These are phyloP conservation scores for Stemphylium beticola DNA, from an alignment of 2,329 filamentous ascomycete genomes.

Conservation along the genomic window DNA sequence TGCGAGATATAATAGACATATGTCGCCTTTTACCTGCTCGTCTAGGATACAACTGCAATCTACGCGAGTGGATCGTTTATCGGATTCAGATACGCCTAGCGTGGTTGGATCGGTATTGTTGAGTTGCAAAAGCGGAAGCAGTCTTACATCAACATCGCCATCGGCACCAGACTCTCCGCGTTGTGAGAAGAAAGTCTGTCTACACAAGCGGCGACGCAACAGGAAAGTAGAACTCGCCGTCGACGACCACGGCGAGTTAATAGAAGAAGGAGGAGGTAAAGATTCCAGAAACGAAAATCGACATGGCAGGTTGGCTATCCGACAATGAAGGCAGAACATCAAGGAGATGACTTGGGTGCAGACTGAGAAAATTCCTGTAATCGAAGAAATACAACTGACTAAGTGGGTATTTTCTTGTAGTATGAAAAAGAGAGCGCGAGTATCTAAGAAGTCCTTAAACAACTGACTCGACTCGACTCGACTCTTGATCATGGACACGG, in stretches of 20 bases:
- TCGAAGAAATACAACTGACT: too few relatives aligned
- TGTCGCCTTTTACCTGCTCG: too few relatives aligned
- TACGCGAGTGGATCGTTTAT: too few relatives aligned
- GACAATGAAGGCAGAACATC: constrained; percentile 6
- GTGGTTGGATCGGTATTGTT: too few relatives aligned
- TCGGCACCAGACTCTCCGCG: too few relatives aligned
- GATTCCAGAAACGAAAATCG: neutral
- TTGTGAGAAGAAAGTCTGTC: neutral
- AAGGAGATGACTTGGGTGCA: neutral
- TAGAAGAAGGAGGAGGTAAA: neutral
- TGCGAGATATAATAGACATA: too few relatives aligned
- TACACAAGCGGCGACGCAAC: neutral
- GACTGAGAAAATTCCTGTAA: too few relatives aligned
- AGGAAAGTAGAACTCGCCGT: neutral
- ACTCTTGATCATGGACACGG: neutral
- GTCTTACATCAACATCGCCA: too few relatives aligned
- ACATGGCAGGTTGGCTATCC: neutral
- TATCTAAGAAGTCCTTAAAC: neutral
- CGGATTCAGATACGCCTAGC: too few relatives aligned
- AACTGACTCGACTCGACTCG: neutral
- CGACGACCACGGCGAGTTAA: neutral
- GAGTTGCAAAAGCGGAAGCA: too few relatives aligned
- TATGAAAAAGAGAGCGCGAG: neutral
- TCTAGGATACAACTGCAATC: too few relatives aligned
- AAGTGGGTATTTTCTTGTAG: neutral